A percentile compares a stretch with the other conserved stretches of the same genome.
phyloP scores from a whole-genome alignment of 108 stramenopile genomes.

The Conticribra weissflogii region DNA sequence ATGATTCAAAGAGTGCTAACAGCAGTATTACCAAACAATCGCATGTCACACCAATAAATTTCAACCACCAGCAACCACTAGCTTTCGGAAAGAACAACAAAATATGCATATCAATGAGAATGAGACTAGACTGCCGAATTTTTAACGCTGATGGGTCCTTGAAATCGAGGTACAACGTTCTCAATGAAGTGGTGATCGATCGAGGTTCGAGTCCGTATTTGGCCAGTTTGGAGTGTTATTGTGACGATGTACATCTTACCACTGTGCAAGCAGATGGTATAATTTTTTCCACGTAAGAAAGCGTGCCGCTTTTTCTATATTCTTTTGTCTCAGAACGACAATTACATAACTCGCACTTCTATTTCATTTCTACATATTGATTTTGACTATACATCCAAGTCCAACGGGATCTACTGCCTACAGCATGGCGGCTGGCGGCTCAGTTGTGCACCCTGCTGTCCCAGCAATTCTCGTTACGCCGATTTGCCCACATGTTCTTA shows the following conservation, averaged over 20 bases:
- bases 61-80: slow-evolving; percentile 39
- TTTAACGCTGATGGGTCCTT: slow-evolving; percentile 71
- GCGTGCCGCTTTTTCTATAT: neutral
- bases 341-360: too few species aligned
- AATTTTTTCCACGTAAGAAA: slow-evolving; percentile 88
- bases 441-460: slow-evolving; percentile 97
- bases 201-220: slow-evolving; percentile 91
- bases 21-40: too few species aligned
- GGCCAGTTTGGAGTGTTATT: slow-evolving; percentile 89
- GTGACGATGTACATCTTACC: slow-evolving; percentile 91
- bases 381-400: neutral
- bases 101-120: slow-evolving; percentile 89
- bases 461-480: slow-evolving; percentile 95
- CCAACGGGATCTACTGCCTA: slow-evolving; percentile 98
- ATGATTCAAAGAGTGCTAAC: too few species aligned
- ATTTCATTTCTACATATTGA: too few species aligned
- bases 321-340: too few species aligned
- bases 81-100: slow-evolving; percentile 68
- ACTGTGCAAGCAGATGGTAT: slow-evolving; percentile 97
- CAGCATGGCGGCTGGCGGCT: slow-evolving; percentile 94
- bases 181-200: slow-evolving; percentile 97
- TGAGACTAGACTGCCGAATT: slow-evolving; percentile 90
- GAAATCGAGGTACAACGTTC: slow-evolving; percentile 75
- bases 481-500: slow-evolving; percentile 95
- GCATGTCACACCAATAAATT: slow-evolving; percentile 33